phyloP scores from a whole-genome alignment of 192 early-diverging fungal genomes.

The Backusella tarrabulga region DNA sequence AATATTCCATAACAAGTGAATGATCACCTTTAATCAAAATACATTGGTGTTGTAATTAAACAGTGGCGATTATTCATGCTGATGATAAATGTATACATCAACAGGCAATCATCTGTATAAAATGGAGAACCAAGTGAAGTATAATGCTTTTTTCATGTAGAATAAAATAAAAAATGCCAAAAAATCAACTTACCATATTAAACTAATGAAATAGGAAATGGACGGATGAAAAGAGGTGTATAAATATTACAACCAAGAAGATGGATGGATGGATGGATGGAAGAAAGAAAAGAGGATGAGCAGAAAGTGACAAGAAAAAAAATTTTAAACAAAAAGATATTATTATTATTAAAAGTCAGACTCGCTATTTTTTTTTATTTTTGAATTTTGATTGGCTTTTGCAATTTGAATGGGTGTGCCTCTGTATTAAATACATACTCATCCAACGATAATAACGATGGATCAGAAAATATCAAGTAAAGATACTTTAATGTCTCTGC shows the following conservation, averaged over 20 bases:
- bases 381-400: constrained; percentile 21
- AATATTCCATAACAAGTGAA: neutral
- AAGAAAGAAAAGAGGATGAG: neutral
- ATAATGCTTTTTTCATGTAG: neutral
- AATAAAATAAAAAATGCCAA: neutral
- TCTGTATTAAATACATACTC: constrained; percentile 77
- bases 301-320: neutral
- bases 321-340: neutral
- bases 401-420: constrained; percentile 64
- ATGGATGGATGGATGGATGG: constrained; percentile 13
- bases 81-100: neutral
- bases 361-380: neutral
- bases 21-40: too few species aligned
- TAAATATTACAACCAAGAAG: neutral
- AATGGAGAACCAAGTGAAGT: constrained; percentile 15
- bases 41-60: too few species aligned
- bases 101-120: constrained; percentile 1
- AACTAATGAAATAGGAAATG: neutral
- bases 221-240: neutral
- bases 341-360: neutral
- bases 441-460: constrained; percentile 49
- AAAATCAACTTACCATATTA: constrained; percentile 9
- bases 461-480: constrained; percentile 61
- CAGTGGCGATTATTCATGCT: neutral
- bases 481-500: constrained; percentile 76